Base-by-base conservation (phyloP, 495 filamentous ascomycete genomes). In the Talaromyces trachyspermus region DNA sequence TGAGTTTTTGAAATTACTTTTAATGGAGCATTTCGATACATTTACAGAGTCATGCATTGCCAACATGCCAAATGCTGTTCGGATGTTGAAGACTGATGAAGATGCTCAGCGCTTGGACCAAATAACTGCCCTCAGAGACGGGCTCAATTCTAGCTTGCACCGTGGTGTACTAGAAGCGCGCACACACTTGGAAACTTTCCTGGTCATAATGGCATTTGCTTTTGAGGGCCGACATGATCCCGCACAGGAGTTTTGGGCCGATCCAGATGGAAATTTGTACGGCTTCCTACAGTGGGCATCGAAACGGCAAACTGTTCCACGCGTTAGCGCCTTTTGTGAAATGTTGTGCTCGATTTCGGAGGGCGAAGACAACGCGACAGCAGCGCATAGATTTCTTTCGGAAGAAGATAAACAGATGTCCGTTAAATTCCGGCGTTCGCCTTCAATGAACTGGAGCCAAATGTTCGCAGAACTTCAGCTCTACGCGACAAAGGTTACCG, bases 231-330 rank as follows among this genome's bases (percentile, higher is more conserved):
- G 87, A 14, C 77, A 80, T 26, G 88, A 95, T 29, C 82, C 87
- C 11, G 86, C 90, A 18, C 79, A 89, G 57, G 80, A 78, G 33
- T 95, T 97, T 50, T 97, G 91, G 91, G 74, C 72, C 37, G 89
- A 94, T 51, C 75, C 81, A 2, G 94, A 97, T 52, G 84, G 86
- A 54, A 95, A 95, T 53, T 68, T 97, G 33, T 83, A 85, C 52
- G 92, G 92, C 4, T 99, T 99, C 58, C 71, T 99, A 50, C 84
- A 89, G 47, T 99, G 94, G 94, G 88, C 91, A 20, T 95, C 94
- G 2, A 82, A 83, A 51, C 76, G 90, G 52, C 88, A 91, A 52
- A 92, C 92, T 6, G 95, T 94, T 5, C 92, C 92, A 14, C 79
- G 94, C 24, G 89, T 89, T 44, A 89, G 88, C 56, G 89, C 90